Evolutionary conservation across 1,284 basidiomycete species (phyloP).

Genomic region (Cerioporus squamosus): DNA sequence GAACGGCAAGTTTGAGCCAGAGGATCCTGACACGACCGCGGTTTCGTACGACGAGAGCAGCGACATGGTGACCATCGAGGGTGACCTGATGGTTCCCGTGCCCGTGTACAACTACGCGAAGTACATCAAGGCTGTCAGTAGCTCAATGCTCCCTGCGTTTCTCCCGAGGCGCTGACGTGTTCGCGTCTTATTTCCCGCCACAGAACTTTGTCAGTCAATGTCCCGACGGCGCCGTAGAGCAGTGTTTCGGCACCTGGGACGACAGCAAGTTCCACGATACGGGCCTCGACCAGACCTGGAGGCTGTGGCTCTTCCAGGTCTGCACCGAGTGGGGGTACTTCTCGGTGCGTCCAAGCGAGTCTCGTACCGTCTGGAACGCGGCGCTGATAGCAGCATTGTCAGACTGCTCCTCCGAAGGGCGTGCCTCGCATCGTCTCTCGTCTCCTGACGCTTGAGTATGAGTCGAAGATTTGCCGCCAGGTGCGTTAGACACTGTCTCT

Average conservation of each 20-base stretch:
- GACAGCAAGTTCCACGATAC: conserved; percentile 68
- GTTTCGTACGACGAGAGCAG: conserved; percentile 24
- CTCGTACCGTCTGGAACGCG: no score
- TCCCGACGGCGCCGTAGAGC: conserved; percentile 57
- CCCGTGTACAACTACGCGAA: conserved; percentile 76
- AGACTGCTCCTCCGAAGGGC: conserved; percentile 73
- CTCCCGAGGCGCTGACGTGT: not conserved
- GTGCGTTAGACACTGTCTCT: conserved; percentile 35
- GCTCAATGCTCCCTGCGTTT: not conserved
- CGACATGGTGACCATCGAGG: conserved; percentile 41
- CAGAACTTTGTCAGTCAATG: conserved; percentile 69
- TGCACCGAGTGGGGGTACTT: conserved; percentile 98
- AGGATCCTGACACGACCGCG: conserved; percentile 1
- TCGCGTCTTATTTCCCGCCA: not conserved
- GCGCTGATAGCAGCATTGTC: no score
- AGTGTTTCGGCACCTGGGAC: conserved; percentile 88
- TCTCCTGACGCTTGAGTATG: conserved; percentile 76
- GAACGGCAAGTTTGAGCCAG: conserved; percentile 43
- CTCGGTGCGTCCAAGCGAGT: conserved; percentile 43
- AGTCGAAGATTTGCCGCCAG: conserved; percentile 81
- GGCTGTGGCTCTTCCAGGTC: conserved; percentile 90
- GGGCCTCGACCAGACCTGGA: conserved; percentile 74
- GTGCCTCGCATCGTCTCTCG: conserved; percentile 76
- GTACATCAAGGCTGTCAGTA: conserved; percentile 70
- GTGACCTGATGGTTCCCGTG: conserved; percentile 50